A percentile compares a stretch with the other conserved stretches of the same genome.
Conservation (phyloP, 2,329 filamentous ascomycete species). For the Tolypocladium tropicale region DNA sequence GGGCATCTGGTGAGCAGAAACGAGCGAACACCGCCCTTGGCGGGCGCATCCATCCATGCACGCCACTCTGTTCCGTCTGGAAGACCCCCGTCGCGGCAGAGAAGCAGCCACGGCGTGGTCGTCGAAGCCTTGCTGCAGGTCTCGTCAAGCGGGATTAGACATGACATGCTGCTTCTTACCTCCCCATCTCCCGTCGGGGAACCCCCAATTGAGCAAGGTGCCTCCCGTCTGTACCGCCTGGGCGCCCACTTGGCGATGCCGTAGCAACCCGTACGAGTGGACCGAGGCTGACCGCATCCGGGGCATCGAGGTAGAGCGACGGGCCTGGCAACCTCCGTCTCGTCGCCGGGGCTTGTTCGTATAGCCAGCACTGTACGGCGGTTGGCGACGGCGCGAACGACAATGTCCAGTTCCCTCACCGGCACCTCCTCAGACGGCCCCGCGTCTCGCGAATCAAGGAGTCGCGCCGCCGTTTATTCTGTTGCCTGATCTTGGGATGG, state of each 20-base stretch:
- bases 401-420: not conserved
- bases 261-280: not conserved
- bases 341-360: not conserved
- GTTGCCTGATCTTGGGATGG: constrained; percentile 6
- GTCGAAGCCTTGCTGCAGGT: not conserved
- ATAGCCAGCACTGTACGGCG: not conserved
- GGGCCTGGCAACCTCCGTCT: not conserved
- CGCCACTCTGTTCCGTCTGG: not conserved
- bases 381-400: not conserved
- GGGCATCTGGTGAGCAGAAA: not conserved
- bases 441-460: not conserved
- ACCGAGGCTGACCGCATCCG: not conserved
- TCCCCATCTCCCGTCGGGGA: too few relatives aligned
- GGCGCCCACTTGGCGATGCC: not conserved
- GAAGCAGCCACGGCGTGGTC: not conserved
- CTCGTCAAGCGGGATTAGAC: not conserved
- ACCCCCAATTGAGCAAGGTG: not conserved
- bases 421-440: not conserved
- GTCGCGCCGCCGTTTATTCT: constrained; percentile 5
- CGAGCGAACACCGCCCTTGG: not conserved
- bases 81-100: not conserved
- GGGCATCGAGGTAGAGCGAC: not conserved
- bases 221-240: not conserved
- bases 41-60: not conserved
- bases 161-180: not conserved